Evolutionary conservation across 2,329 filamentous ascomycete genomes (phyloP).

Genomic region (Neopestalotiopsis clavispora): DNA sequence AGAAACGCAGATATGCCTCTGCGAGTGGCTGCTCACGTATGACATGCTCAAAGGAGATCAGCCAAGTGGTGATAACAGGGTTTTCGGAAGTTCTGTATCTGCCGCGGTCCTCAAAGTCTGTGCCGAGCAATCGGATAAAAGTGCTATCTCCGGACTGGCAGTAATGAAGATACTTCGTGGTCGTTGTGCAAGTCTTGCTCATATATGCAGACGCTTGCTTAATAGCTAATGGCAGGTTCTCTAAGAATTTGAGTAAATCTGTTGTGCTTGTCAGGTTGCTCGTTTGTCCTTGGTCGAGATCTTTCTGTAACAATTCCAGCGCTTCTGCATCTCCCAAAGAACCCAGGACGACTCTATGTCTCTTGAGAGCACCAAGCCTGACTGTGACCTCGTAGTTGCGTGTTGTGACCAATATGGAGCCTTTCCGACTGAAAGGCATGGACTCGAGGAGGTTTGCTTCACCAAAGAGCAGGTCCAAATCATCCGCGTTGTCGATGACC

Average conservation of each 20-base stretch:
- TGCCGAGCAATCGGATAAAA: slow-evolving; percentile 32
- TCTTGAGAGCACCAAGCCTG: slow-evolving; percentile 10
- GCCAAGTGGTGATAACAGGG: slow-evolving; percentile 38
- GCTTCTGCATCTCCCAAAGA: not conserved
- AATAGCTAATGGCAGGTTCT: not conserved
- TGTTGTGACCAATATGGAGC: slow-evolving; percentile 37
- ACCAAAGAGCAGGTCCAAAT: slow-evolving; percentile 35
- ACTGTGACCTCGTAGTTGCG: slow-evolving; percentile 23
- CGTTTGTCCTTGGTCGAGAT: slow-evolving; percentile 5
- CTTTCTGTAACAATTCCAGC: not conserved
- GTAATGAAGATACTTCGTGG: slow-evolving; percentile 31
- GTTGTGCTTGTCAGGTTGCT: slow-evolving; percentile 7
- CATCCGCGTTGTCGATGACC: slow-evolving; percentile 51
- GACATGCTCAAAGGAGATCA: slow-evolving; percentile 20
- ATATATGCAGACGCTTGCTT: slow-evolving; percentile 29
- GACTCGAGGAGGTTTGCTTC: slow-evolving; percentile 21
- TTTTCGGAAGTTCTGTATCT: slow-evolving; percentile 33
- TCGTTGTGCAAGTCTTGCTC: slow-evolving; percentile 29
- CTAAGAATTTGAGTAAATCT: slow-evolving; percentile 36
- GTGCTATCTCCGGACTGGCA: slow-evolving; percentile 27
- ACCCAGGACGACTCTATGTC: slow-evolving; percentile 16
- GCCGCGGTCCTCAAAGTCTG: slow-evolving; percentile 34
- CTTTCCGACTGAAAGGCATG: slow-evolving; percentile 35
- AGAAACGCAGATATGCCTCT: not conserved
- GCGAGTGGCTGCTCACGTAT: not conserved